Base-by-base conservation (phyloP, 768 basidiomycete species). In the Suillus sp. region DNA sequence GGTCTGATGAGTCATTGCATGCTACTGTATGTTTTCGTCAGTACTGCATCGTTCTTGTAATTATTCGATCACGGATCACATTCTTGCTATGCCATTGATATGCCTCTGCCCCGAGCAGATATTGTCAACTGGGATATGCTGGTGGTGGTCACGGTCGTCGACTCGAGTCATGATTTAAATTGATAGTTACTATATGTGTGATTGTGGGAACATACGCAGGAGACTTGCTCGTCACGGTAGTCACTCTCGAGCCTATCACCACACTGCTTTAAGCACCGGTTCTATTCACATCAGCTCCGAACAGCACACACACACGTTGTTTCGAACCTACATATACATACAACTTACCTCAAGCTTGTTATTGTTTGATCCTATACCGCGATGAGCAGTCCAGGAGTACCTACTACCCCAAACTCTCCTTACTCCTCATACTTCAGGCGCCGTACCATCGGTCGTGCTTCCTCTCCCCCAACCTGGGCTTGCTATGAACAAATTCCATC, bases 401-500 rank as follows among this genome's bases (percentile, higher is more conserved):
- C 73, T 35, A 62, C 64, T 32, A 60, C 64, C 1, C 63, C 65
- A 30, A 71, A 60, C 55, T 64, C 74, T 25, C 72, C 74, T 40
- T 65, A 66, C 62, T 71, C 70, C 10, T 70, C 75, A 48, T 75
- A 70, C 78, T 89, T 81, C 62, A 78, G 89, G 60, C 86, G 88
- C 59, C 89, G 91, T 67, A 84, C 85, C 47, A 86, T 92, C 67
- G 91, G 92, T 27, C 84, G 91, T 59, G 91, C 92, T 43, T 86
- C 91, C 20, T 92, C 90, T 3, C 92, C 92, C 2, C 91, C 92
- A 30, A 92, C 90, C 0, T 93, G 91, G 91, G 91, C 91, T 13
- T 93, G 91, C 82, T 93, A 93, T 76, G 92, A 93, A 82, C 91
- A 93, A 83, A 93, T 93, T 74, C 88, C 87, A 65, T 86, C 80